Evolutionary conservation across 352 stramenopile species (phyloP).

Genomic region (Phytophthora podocarpi): DNA sequence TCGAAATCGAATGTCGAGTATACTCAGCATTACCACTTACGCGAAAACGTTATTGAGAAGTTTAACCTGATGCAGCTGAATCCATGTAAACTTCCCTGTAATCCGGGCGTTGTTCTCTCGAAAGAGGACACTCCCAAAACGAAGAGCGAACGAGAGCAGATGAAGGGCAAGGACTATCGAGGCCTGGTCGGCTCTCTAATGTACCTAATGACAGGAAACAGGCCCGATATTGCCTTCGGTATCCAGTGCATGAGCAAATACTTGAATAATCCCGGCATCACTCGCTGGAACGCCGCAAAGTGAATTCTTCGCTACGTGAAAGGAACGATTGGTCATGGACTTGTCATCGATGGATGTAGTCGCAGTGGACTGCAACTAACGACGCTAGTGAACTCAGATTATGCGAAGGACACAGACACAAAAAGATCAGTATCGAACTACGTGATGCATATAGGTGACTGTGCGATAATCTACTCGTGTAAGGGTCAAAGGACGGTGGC

Average conservation of each 20-base stretch:
- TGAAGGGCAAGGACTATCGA: slow-evolving; percentile 20
- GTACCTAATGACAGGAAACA: slow-evolving; percentile 16
- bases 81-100: neutral
- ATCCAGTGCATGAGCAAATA: slow-evolving; percentile 13
- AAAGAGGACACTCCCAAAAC: slow-evolving; percentile 4
- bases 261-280: slow-evolving; percentile 5
- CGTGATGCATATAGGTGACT: slow-evolving; percentile 10
- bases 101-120: neutral
- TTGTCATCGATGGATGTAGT: neutral
- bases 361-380: neutral
- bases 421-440: slow-evolving; percentile 4
- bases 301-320: slow-evolving; percentile 18
- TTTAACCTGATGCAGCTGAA: slow-evolving; percentile 14
- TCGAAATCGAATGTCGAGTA: neutral
- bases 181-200: slow-evolving; percentile 8
- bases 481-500: slow-evolving; percentile 1
- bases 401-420: slow-evolving; percentile 13
- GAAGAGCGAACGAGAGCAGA: neutral
- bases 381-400: slow-evolving; percentile 9
- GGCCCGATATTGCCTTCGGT: slow-evolving; percentile 15
- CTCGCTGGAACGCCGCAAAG: slow-evolving; percentile 18
- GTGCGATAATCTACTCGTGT: slow-evolving; percentile 2
- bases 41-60: slow-evolving; percentile 6
- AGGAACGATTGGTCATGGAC: neutral
- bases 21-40: slow-evolving; percentile 10